phyloP scores from a whole-genome alignment of 2,329 filamentous ascomycete species.

The Graphilbum ipis-grandicollis region DNA sequence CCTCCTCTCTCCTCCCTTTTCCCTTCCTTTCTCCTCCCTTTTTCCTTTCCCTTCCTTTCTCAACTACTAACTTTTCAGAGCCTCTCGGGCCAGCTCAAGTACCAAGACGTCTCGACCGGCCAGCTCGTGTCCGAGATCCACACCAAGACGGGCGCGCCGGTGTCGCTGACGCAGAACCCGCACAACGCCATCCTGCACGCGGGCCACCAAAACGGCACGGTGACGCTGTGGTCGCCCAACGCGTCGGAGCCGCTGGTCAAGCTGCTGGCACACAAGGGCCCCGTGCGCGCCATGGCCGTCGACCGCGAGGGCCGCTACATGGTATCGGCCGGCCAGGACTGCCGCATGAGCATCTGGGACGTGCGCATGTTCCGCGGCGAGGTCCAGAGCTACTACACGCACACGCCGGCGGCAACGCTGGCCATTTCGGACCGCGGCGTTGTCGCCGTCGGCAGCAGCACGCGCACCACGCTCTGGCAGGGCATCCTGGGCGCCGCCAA shows the following conservation, averaged over 20 bases:
- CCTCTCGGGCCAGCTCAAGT: slow-evolving; percentile 71
- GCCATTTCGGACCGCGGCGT: slow-evolving; percentile 79
- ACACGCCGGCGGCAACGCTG: slow-evolving; percentile 65
- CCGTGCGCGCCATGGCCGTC: slow-evolving; percentile 68
- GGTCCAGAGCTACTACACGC: slow-evolving; percentile 74
- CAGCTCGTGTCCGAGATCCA: slow-evolving; percentile 73
- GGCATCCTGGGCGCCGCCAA: slow-evolving; percentile 46
- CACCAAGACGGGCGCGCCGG: slow-evolving; percentile 70
- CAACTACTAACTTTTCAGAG: slow-evolving; percentile 26
- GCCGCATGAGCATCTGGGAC: slow-evolving; percentile 11
- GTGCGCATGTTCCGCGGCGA: slow-evolving; percentile 42
- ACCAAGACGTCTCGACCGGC: slow-evolving; percentile 89
- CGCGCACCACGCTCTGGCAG: slow-evolving; percentile 78
- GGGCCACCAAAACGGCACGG: slow-evolving; percentile 87
- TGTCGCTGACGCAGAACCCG: slow-evolving; percentile 72
- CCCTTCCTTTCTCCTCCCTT: background rate
- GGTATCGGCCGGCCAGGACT: slow-evolving; percentile 11
- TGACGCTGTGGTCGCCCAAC: slow-evolving; percentile 93
- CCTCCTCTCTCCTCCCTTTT: background rate
- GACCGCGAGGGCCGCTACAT: slow-evolving; percentile 67
- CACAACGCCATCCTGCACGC: slow-evolving; percentile 85
- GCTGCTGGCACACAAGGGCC: slow-evolving; percentile 74
- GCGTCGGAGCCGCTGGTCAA: slow-evolving; percentile 75
- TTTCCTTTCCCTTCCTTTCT: background rate
- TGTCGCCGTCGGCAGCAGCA: slow-evolving; percentile 82